Evolutionary conservation across 1,139 yeast genomes (phyloP).

Genomic region (Candida sanyaensis): DNA sequence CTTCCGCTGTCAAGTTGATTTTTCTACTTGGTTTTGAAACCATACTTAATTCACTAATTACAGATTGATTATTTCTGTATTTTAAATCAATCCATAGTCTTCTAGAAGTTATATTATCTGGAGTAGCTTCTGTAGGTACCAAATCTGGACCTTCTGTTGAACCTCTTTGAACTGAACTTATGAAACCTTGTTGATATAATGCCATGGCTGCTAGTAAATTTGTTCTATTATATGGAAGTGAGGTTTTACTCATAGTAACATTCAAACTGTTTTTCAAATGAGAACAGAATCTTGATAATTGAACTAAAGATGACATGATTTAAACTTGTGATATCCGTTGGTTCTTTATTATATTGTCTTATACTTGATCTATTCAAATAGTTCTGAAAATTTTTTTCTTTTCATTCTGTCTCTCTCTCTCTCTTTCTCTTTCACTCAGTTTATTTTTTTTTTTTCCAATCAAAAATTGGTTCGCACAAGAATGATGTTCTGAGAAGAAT

Average conservation of each 20-base stretch:
- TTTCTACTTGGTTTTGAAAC: slow-evolving; percentile 86
- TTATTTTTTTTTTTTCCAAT: neutral
- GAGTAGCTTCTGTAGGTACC: slow-evolving; percentile 75
- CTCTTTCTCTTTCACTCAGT: neutral
- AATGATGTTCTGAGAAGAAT: neutral
- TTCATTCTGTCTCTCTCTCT: neutral
- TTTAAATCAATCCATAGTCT: slow-evolving; percentile 91
- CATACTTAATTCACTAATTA: slow-evolving; percentile 68
- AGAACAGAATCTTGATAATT: slow-evolving; percentile 81
- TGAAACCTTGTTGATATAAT: slow-evolving; percentile 87
- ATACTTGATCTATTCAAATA: too few species aligned
- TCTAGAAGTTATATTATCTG: slow-evolving; percentile 82
- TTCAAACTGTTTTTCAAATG: slow-evolving; percentile 88
- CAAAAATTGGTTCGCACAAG: neutral
- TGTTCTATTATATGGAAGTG: slow-evolving; percentile 81
- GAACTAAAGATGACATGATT: slow-evolving; percentile 72
- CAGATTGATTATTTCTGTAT: slow-evolving; percentile 80
- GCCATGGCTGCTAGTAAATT: slow-evolving; percentile 84
- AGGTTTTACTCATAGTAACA: slow-evolving; percentile 71
- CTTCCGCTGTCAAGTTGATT: slow-evolving; percentile 62
- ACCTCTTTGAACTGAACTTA: slow-evolving; percentile 83
- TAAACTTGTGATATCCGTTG: too few species aligned
- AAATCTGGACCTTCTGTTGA: slow-evolving; percentile 88
- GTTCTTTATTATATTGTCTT: too few species aligned
- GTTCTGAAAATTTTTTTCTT: neutral